phyloP scores from a whole-genome alignment of 352 stramenopile species.

The Pythium grandisporangium region DNA sequence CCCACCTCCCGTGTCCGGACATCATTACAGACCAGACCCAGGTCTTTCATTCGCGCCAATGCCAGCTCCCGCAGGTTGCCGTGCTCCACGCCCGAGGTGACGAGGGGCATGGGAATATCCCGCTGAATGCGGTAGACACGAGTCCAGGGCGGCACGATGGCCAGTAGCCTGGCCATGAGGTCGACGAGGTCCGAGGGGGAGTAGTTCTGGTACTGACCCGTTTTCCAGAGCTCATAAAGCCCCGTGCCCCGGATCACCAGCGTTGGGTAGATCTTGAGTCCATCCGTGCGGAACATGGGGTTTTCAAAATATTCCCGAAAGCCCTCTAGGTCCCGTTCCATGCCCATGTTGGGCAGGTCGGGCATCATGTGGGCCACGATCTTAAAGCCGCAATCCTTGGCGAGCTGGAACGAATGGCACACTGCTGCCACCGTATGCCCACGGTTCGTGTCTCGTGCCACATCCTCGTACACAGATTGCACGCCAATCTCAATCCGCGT shows the following conservation, averaged over 20 bases:
- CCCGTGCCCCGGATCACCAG: conserved; percentile 95
- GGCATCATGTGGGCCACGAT: conserved; percentile 98
- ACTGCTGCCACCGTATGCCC: conserved; percentile 93
- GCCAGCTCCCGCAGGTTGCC: conserved; percentile 94
- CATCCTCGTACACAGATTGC: conserved; percentile 94
- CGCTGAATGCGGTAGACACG: conserved; percentile 94
- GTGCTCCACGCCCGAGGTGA: conserved; percentile 94
- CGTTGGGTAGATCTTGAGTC: conserved; percentile 96
- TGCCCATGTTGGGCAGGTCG: conserved; percentile 95
- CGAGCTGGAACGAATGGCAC: conserved; percentile 59
- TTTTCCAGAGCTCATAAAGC: conserved; percentile 98
- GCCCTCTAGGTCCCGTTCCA: conserved; percentile 93
- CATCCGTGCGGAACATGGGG: conserved; percentile 91
- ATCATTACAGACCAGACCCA: conserved; percentile 90
- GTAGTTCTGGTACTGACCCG: conserved; percentile 88
- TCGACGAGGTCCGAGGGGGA: conserved; percentile 81
- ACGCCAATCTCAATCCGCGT: conserved; percentile 97
- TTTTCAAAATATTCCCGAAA: conserved; percentile 97
- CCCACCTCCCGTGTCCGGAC: conserved; percentile 94
- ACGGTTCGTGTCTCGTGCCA: conserved; percentile 88
- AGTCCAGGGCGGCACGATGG: conserved; percentile 93
- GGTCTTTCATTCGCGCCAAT: conserved; percentile 88
- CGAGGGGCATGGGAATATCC: conserved; percentile 97
- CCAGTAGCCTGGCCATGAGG: conserved; percentile 90
- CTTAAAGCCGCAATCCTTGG: conserved; percentile 97